phyloP scores from a whole-genome alignment of 805 yeast genomes.

The Kluyveromyces aestuarii region DNA sequence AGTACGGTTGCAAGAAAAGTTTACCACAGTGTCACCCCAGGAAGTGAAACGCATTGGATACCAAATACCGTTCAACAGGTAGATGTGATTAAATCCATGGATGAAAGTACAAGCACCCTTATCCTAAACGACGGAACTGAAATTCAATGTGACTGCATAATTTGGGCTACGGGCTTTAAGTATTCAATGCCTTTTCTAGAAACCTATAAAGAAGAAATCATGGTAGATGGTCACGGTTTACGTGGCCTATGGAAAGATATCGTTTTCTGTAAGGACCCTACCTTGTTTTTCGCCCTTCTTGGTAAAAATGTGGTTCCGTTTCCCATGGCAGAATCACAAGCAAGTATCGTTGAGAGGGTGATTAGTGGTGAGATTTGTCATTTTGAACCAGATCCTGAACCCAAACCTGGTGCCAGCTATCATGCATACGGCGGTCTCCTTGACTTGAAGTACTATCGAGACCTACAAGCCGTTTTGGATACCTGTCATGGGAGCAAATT shows the following conservation, averaged over 20 bases:
- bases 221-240: constrained; percentile 22
- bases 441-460: constrained; percentile 22
- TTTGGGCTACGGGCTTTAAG: constrained; percentile 46
- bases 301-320: constrained; percentile 57
- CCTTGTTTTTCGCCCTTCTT: constrained; percentile 53
- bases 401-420: constrained; percentile 6
- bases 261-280: constrained; percentile 49
- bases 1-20: constrained; percentile 23
- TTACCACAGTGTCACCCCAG: constrained; percentile 49
- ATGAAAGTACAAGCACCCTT: constrained; percentile 18
- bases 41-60: constrained; percentile 29
- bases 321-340: constrained; percentile 55
- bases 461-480: constrained; percentile 16
- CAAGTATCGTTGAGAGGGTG: constrained; percentile 52
- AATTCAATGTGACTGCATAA: constrained; percentile 29
- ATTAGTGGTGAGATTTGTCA: constrained; percentile 42
- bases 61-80: constrained; percentile 9
- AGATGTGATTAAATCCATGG: constrained; percentile 26
- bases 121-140: constrained; percentile 26
- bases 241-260: constrained; percentile 51
- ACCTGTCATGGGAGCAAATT: constrained; percentile 9
- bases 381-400: constrained; percentile 37
- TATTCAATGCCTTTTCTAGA: constrained; percentile 36
- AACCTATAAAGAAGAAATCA: constrained; percentile 15
- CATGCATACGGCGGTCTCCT: constrained; percentile 13